phyloP scores from a whole-genome alignment of 495 filamentous ascomycete species.

The Lepraria neglecta region DNA sequence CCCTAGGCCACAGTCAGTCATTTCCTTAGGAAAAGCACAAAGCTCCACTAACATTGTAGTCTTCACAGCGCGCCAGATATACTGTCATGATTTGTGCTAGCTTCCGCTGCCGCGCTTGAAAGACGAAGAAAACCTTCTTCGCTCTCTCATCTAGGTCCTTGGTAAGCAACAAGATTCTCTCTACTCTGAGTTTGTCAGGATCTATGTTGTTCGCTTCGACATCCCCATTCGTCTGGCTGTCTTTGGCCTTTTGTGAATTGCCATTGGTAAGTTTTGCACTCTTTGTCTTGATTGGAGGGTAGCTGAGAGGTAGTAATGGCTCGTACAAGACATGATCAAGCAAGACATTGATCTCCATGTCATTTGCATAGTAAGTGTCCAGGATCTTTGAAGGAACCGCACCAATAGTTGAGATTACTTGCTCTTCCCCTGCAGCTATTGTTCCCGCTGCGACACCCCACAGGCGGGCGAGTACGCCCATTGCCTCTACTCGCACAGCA shows the following conservation, averaged over 20 bases:
- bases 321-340: conserved; percentile 85
- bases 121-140: conserved; percentile 81
- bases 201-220: conserved; percentile 51
- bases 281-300: conserved; percentile 72
- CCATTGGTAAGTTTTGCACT: conserved; percentile 52
- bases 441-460: conserved; percentile 90
- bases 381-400: conserved; percentile 80
- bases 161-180: conserved; percentile 75
- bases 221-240: conserved; percentile 42
- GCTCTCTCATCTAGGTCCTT: conserved; percentile 71
- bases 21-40: not conserved
- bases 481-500: conserved; percentile 74
- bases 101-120: conserved; percentile 65
- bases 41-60: conserved; percentile 59
- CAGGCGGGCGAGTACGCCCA: conserved; percentile 72
- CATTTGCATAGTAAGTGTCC: conserved; percentile 85
- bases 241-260: conserved; percentile 53
- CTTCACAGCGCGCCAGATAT: conserved; percentile 73
- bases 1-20: conserved; percentile 43
- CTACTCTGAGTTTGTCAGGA: conserved; percentile 76
- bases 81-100: conserved; percentile 63
- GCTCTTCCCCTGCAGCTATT: conserved; percentile 74
- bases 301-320: conserved; percentile 73
- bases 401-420: conserved; percentile 61
- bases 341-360: conserved; percentile 73